phyloP scores from a whole-genome alignment of 2,329 filamentous ascomycete species.

The Hypoxylon sp. region DNA sequence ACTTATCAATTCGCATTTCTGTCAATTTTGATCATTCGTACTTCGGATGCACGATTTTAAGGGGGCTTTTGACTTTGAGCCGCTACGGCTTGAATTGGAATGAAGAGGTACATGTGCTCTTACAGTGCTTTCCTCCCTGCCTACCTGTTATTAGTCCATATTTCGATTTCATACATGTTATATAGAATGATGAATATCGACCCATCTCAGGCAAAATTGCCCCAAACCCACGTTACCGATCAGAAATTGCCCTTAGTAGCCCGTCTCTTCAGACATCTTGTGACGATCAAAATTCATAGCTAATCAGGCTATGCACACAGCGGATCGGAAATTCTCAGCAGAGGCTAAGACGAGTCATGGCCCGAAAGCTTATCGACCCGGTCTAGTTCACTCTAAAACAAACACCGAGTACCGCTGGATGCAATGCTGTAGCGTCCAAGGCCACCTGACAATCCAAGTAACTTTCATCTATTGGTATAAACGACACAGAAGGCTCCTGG shows the following conservation, averaged over 20 bases:
- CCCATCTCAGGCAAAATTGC: conserved; percentile 39
- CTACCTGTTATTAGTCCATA: conserved; percentile 5
- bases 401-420: conserved; percentile 29
- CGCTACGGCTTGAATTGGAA: background rate
- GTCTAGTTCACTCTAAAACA: conserved; percentile 19
- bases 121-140: background rate
- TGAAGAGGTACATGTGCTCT: background rate
- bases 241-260: conserved; percentile 33
- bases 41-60: background rate
- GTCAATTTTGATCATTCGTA: background rate
- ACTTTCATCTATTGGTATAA: conserved; percentile 16
- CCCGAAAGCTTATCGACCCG: conserved; percentile 24
- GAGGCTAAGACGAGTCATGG: conserved; percentile 33
- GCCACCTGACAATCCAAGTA: conserved; percentile 4
- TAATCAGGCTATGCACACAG: conserved; percentile 36
- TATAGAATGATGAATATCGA: conserved; percentile 18
- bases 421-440: conserved; percentile 12
- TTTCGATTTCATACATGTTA: conserved; percentile 11
- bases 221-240: background rate
- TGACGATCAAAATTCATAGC: conserved; percentile 22
- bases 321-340: conserved; percentile 30
- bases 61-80: background rate
- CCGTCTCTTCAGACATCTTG: conserved; percentile 13
- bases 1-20: background rate
- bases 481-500: conserved; percentile 9